Conservation (phyloP, 768 basidiomycete genomes). For the Lyophyllum decastes region DNA sequence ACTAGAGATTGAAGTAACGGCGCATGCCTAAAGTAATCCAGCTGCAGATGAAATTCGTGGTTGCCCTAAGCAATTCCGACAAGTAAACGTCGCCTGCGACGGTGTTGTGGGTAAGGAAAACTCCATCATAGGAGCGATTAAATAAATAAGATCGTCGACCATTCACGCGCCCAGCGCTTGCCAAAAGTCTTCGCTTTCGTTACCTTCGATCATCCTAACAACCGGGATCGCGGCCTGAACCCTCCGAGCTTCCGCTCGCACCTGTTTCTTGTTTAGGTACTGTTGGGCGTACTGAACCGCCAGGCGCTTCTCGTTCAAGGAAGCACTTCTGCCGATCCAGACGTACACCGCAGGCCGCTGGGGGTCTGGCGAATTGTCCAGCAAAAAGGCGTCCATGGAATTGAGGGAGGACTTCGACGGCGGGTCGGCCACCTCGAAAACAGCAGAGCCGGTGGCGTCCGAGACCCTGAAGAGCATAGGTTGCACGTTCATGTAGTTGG, state of each 20-base stretch:
- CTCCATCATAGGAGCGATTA: too few relatives aligned
- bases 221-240: slow-evolving; percentile 37
- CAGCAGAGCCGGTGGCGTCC: slow-evolving; percentile 1
- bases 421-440: slow-evolving; percentile 1
- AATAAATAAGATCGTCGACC: not conserved
- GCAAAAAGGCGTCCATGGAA: slow-evolving; percentile 11
- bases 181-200: slow-evolving; percentile 44
- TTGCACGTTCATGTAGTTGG: not conserved
- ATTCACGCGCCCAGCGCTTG: slow-evolving; percentile 3
- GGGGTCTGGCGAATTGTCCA: slow-evolving; percentile 21
- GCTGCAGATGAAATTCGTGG: too few relatives aligned
- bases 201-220: slow-evolving; percentile 56
- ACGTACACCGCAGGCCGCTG: slow-evolving; percentile 49
- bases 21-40: too few relatives aligned
- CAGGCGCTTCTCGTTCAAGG: slow-evolving; percentile 47
- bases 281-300: slow-evolving; percentile 57
- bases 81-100: too few relatives aligned
- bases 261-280: slow-evolving; percentile 44
- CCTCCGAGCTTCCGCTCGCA: slow-evolving; percentile 10
- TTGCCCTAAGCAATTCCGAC: too few relatives aligned
- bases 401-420: not conserved
- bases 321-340: slow-evolving; percentile 57
- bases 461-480: slow-evolving; percentile 4
- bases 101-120: too few relatives aligned
- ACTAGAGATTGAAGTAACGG: too few relatives aligned